Evolutionary conservation across 805 yeast genomes (phyloP), one percentile per base, ranked within the genome.

Genomic region (Zygotorulaspora chibaensis): DNA sequence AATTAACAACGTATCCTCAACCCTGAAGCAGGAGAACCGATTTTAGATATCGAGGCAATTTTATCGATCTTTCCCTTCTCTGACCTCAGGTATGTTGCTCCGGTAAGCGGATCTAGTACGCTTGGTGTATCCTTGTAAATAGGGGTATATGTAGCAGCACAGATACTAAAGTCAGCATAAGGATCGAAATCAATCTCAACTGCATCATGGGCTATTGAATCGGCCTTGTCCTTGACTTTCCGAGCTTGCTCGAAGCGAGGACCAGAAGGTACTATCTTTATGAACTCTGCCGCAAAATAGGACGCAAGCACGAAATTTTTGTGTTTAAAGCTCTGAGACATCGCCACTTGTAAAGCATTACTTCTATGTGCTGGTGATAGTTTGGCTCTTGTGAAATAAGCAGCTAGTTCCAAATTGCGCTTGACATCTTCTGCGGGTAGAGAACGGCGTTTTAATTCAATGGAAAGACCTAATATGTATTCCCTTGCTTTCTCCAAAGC

Each of bases 1-100:
- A 10, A 11, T 45, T 41, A 58, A 35, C 57, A 47, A 45, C 59
- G 68, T 23, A 71, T 63, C 63, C 95, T 81, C 59, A 91, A 75
- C 17, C 98, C 98, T 10, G 96, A 84, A 9, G 96, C 93, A 15
- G 93, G 87, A 12, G 91, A 88, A 15, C 99, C 99, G 53, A 93
- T 80, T 43, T 75, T 71, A 3, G 96, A 84, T 50, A 95, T 72
- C 41, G 74, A 66, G 1, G 97, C 85, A 51, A 93, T 81, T 40
- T 69, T 70, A 69, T 96, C 91, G 30, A 87, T 59, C 56, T 79
- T 77, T 42, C 96, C 98, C 72, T 84, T 82, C 62, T 81, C 84
- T 46, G 79, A 74, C 7, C 80, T 73, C 54, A 84, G 85, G 63
- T 93, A 95, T 62, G 77, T 81, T 45, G 98, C 95, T 44, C 95